Evolutionary conservation across 371 early-diverging fungal species (phyloP).

Genomic region (Sporodiniella umbellata): DNA sequence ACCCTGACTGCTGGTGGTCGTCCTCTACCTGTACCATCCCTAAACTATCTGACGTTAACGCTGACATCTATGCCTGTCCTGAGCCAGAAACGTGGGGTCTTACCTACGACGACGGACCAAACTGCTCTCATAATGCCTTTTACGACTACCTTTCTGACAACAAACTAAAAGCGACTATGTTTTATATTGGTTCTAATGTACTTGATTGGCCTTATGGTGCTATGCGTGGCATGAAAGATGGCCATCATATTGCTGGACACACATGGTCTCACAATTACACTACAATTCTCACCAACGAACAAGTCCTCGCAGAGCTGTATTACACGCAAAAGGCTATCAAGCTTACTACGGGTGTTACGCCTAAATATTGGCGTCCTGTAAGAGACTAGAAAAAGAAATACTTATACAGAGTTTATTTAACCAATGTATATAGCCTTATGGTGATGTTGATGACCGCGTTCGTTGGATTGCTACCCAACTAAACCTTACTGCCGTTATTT

Average conservation of each 20-base stretch:
- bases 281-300: constrained; percentile 46
- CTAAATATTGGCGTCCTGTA: constrained; percentile 46
- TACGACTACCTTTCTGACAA: constrained; percentile 33
- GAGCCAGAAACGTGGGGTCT: constrained; percentile 39
- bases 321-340: constrained; percentile 47
- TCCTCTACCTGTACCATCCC: constrained; percentile 27
- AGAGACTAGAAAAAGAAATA: constrained; percentile 1
- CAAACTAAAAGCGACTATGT: constrained; percentile 3
- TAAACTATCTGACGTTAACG: constrained; percentile 26
- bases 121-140: constrained; percentile 43
- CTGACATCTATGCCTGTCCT: constrained; percentile 29
- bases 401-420: constrained; percentile 31
- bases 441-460: constrained; percentile 46
- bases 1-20: constrained; percentile 44
- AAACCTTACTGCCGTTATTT: constrained; percentile 36
- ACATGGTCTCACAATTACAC: constrained; percentile 56
- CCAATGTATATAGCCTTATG: constrained; percentile 26
- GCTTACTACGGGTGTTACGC: constrained; percentile 45
- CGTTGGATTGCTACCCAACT: constrained; percentile 42
- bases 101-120: constrained; percentile 42
- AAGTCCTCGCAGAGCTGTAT: constrained; percentile 53
- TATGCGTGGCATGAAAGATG: constrained; percentile 43
- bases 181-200: constrained; percentile 34
- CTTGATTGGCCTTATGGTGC: constrained; percentile 43
- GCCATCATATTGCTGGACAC: constrained; percentile 46